Percentiles rank a stretch among this genome's conserved stretches.
Conservation (phyloP, 805 yeast genomes). For the Ogataea chonburiensis region DNA sequence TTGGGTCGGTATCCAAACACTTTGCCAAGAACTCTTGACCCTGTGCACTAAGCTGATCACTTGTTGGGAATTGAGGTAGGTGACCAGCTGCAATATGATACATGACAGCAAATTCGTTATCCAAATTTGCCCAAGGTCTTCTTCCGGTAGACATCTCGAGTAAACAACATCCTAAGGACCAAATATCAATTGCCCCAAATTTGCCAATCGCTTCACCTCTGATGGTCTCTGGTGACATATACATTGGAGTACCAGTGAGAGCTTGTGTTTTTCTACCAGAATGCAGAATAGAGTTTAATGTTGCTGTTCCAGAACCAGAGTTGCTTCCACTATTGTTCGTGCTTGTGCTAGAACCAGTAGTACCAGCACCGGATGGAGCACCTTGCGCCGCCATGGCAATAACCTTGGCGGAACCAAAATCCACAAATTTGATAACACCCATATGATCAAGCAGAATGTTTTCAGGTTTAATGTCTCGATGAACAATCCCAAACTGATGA, state of each 20-base stretch:
- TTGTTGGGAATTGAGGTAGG: constrained; percentile 77
- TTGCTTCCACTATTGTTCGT: constrained; percentile 8
- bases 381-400: constrained; percentile 56
- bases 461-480: constrained; percentile 95
- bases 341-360: constrained; percentile 8
- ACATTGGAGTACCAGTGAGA: constrained; percentile 96
- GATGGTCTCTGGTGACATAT: constrained; percentile 97
- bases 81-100: constrained; percentile 97
- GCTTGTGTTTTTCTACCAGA: constrained; percentile 30
- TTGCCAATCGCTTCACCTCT: constrained; percentile 66
- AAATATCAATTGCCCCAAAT: constrained; percentile 76
- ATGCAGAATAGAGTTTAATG: constrained; percentile 20
- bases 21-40: constrained; percentile 72
- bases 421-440: constrained; percentile 93
- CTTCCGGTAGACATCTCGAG: constrained; percentile 96
- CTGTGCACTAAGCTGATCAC: constrained; percentile 70
- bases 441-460: constrained; percentile 85
- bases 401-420: constrained; percentile 96
- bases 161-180: constrained; percentile 97
- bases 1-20: constrained; percentile 82
- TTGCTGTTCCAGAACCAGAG: constrained; percentile 15
- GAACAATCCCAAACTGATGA: constrained; percentile 94
- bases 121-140: constrained; percentile 94
- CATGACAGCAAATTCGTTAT: constrained; percentile 98
- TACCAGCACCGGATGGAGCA: constrained; percentile 1